A percentile compares a stretch with the other conserved stretches of the same genome.
Evolutionary conservation across 2,329 filamentous ascomycete genomes (phyloP).

Genomic region (Xylaria sp.): DNA sequence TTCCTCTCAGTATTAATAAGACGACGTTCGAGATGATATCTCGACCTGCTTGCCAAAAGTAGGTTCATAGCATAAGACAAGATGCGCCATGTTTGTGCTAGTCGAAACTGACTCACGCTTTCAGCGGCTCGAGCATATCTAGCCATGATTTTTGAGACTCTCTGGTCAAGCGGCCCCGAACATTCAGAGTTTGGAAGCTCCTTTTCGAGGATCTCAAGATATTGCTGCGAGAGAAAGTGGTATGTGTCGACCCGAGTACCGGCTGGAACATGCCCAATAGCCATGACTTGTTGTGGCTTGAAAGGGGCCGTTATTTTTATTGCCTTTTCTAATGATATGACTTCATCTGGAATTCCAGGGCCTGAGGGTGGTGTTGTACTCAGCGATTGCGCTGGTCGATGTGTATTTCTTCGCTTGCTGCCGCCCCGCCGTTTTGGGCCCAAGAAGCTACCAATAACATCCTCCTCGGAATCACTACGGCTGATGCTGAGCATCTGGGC

Average conservation of each 20-base stretch:
- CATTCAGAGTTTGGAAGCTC: conserved; percentile 58
- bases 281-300: conserved; percentile 71
- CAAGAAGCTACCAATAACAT: conserved; percentile 70
- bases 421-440: conserved; percentile 57
- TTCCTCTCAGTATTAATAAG: conserved; percentile 50
- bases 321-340: conserved; percentile 67
- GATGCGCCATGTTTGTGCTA: conserved; percentile 73
- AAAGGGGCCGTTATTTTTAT: conserved; percentile 68
- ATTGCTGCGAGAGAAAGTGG: conserved; percentile 66
- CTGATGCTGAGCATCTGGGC: conserved; percentile 65
- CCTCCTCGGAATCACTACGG: conserved; percentile 73
- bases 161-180: conserved; percentile 55
- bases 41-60: conserved; percentile 64
- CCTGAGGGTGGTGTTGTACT: conserved; percentile 67
- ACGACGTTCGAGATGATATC: conserved; percentile 66
- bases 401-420: conserved; percentile 57
- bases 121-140: conserved; percentile 69
- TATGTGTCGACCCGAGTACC: conserved; percentile 63
- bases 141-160: conserved; percentile 64
- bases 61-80: conserved; percentile 66
- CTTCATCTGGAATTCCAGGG: conserved; percentile 54
- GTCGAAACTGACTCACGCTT: conserved; percentile 64
- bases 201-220: conserved; percentile 64
- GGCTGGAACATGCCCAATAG: conserved; percentile 67
- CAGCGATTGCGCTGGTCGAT: conserved; percentile 56